Base-by-base conservation (phyloP, 257 asterid species). In the Ocimum tenuiflorum region DNA sequence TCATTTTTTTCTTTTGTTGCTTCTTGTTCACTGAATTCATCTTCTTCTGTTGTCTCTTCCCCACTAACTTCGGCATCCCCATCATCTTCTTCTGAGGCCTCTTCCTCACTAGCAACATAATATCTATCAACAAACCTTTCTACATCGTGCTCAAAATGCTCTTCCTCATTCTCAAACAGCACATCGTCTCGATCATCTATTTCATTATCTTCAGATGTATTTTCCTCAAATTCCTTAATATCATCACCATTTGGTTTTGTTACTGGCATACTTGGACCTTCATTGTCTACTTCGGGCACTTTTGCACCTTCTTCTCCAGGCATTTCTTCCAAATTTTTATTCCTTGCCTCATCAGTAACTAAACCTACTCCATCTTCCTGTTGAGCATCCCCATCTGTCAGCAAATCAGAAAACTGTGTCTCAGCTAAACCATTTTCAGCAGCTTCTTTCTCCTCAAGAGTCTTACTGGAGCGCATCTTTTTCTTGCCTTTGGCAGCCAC, bases 181-280 rank as follows among this genome's bases (percentile, higher is more conserved):
- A 48, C 23, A 48, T 35, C 45, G 7, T 75, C 71, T 54, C 50
- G 64, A 65, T 67, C 72, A 68, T 72, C 69, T 52, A 19, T 54
- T 14, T 74, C 78, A 38, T 67, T 83, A 70, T 80, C 78, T 35
- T 79, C 83, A 60, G 41, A 48, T 52, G 46, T 42, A 56, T 33
- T 60, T 20, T 20, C 63, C 49, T 64, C 72, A 7, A 5, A 14
- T 43, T 70, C 73, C 69, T 48, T 18, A 53, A 38, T 12, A 39
- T 68, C 71, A 55, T 60, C 73, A 72, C 69, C 45, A 38, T 38
- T 54, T 45, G 66, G 29, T 67, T 67, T 76, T 47, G 63, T 19
- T 22, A 1, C 33, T 58, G 48, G 12, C 29, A 19, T 9, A 50
- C 35, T 60, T 10, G 65, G 61, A 68, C 60, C 72, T 46, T 54